Percentiles rank a stretch among this genome's conserved stretches.
Evolutionary conservation across 202 grass and related monocot species (phyloP).

Genomic region (Brachypodium distachyon): DNA sequence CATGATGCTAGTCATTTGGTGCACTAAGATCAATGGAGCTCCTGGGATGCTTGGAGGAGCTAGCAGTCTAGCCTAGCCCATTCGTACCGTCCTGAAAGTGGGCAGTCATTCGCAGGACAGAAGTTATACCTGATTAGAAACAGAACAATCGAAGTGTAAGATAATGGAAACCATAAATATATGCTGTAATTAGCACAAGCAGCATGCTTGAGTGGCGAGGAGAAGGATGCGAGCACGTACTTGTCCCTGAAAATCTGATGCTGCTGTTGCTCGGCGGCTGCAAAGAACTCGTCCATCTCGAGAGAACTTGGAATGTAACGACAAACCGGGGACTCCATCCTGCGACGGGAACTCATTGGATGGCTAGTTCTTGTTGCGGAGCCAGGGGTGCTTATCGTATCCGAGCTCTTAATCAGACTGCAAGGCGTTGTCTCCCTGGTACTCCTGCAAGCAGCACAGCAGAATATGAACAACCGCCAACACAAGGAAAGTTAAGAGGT

Average conservation of each 20-base stretch:
- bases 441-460: constrained; percentile 48
- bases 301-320: constrained; percentile 50
- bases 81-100: constrained; percentile 67
- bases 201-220: too few species aligned
- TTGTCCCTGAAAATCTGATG: constrained; percentile 64
- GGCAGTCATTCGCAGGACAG: constrained; percentile 55
- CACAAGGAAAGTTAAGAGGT: neutral
- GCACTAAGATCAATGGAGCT: constrained; percentile 33
- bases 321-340: constrained; percentile 19
- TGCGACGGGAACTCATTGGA: constrained; percentile 17
- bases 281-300: constrained; percentile 95
- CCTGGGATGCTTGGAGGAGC: constrained; percentile 4
- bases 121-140: constrained; percentile 85
- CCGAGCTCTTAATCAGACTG: constrained; percentile 73
- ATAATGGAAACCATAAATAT: too few species aligned
- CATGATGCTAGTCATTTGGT: constrained; percentile 22
- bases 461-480: neutral
- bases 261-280: constrained; percentile 56
- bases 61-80: constrained; percentile 75
- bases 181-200: too few species aligned
- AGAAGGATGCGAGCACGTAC: constrained; percentile 15
- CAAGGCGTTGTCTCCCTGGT: constrained; percentile 90
- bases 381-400: constrained; percentile 57
- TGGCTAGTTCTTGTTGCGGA: constrained; percentile 56
- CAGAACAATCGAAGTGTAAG: neutral